Evolutionary conservation across 1,284 basidiomycete genomes (phyloP).

Genomic region (Heterobasidion parviporum): DNA sequence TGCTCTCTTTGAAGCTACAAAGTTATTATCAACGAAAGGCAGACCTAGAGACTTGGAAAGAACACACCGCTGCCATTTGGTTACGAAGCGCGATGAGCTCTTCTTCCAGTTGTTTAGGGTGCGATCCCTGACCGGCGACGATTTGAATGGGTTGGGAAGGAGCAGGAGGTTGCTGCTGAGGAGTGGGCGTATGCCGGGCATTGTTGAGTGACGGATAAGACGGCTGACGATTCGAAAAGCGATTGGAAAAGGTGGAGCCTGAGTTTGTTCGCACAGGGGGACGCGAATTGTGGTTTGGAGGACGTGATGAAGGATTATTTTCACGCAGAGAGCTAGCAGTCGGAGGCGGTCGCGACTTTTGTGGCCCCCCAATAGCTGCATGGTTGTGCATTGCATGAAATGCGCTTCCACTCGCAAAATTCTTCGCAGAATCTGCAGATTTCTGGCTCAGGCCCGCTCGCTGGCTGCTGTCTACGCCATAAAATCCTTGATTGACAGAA

Average conservation of each 20-base stretch:
- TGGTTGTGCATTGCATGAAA: no score
- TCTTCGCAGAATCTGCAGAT: no score
- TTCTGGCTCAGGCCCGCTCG: neutral
- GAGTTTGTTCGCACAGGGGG: neutral
- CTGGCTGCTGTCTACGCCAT: conserved; percentile 16
- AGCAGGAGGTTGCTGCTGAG: neutral
- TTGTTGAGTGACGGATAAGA: neutral
- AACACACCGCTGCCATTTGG: conserved; percentile 9
- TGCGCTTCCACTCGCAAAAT: no score
- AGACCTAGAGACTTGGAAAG: neutral
- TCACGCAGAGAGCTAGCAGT: neutral
- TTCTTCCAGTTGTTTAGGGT: neutral
- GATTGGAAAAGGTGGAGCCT: neutral
- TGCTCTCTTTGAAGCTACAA: conserved; percentile 45
- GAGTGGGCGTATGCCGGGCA: neutral
- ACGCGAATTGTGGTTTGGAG: neutral
- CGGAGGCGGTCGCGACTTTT: neutral
- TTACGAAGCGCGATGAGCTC: neutral
- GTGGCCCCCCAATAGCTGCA: no score
- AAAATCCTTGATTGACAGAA: conserved; percentile 35
- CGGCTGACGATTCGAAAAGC: neutral
- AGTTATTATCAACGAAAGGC: conserved; percentile 4
- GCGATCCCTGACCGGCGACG: neutral
- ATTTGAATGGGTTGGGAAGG: neutral
- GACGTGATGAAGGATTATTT: neutral